Conservation (phyloP, 192 early-diverging fungal species). For the Backusella morwellensis region DNA sequence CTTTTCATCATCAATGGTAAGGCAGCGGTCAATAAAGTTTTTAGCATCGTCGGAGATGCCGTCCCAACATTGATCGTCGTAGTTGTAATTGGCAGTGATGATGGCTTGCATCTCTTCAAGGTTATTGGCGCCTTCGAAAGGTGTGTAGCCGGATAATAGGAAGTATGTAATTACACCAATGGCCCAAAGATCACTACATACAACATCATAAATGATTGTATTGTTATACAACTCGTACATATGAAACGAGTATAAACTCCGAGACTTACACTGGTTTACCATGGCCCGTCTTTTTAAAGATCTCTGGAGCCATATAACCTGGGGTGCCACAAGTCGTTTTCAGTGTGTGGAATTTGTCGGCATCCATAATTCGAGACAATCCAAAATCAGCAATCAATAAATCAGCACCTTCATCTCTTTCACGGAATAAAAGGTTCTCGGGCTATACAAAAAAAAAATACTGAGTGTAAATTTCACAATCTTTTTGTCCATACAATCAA, state of each 20-base stretch:
- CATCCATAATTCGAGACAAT: conserved; percentile 64
- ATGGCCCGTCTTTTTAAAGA: conserved; percentile 58
- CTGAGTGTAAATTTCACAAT: not conserved
- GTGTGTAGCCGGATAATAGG: conserved; percentile 70
- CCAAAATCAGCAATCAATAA: conserved; percentile 85
- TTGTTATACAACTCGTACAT: not conserved
- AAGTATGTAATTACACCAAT: conserved; percentile 78
- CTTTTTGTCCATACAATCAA: not conserved
- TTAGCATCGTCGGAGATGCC: conserved; percentile 47
- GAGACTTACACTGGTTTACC: conserved; percentile 63
- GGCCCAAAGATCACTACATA: conserved; percentile 74
- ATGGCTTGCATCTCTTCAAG: conserved; percentile 59
- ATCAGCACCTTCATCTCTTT: conserved; percentile 52
- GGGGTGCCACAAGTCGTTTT: conserved; percentile 78
- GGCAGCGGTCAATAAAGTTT: conserved; percentile 66
- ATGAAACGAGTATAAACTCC: not conserved
- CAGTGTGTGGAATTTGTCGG: conserved; percentile 56
- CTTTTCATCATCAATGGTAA: conserved; percentile 61
- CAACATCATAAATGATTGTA: not conserved
- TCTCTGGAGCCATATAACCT: conserved; percentile 76
- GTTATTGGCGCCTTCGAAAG: conserved; percentile 62
- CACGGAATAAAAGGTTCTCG: conserved; percentile 77
- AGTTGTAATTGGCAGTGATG: conserved; percentile 56
- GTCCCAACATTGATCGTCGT: conserved; percentile 68
- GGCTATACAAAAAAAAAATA: conserved; percentile 40